Percentiles rank a stretch among this genome's conserved stretches.
phyloP scores from a whole-genome alignment of 352 stramenopile genomes.

The Bremia lactucae region DNA sequence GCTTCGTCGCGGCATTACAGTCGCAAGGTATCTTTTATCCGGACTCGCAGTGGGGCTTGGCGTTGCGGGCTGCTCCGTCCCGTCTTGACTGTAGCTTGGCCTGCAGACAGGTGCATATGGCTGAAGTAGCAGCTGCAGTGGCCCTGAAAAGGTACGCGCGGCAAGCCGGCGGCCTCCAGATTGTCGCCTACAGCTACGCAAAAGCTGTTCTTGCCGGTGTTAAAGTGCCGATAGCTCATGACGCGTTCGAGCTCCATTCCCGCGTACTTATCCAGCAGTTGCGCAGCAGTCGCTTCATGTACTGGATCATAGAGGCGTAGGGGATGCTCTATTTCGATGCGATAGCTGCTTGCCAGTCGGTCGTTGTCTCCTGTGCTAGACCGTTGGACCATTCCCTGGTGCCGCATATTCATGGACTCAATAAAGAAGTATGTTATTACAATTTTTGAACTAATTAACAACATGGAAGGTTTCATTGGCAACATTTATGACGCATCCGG shows the following conservation, averaged over 20 bases:
- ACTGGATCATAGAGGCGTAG: constrained; percentile 38
- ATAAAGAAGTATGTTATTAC: too few relatives aligned
- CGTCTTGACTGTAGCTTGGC: constrained; percentile 36
- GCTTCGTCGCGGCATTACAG: constrained; percentile 13
- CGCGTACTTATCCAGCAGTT: constrained; percentile 37
- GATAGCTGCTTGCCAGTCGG: constrained; percentile 4
- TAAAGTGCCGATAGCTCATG: constrained; percentile 58
- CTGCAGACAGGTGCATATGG: constrained; percentile 44
- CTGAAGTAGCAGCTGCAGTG: constrained; percentile 40
- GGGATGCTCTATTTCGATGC: constrained; percentile 28
- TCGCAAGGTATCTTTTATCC: constrained; percentile 11
- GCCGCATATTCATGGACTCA: too few relatives aligned
- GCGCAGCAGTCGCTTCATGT: constrained; percentile 21
- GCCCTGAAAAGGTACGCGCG: constrained; percentile 8
- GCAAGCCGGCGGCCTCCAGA: constrained; percentile 4
- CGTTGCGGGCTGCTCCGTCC: constrained; percentile 14
- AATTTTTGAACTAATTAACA: too few relatives aligned
- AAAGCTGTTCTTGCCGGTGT: constrained; percentile 35
- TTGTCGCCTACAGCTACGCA: constrained; percentile 23
- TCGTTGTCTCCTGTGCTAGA: constrained; percentile 7
- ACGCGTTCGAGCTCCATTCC: constrained; percentile 55
- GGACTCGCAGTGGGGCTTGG: constrained; percentile 25
- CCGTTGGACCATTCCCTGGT: constrained; percentile 3
- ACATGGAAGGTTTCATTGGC: not conserved
- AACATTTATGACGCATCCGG: constrained; percentile 1